Base-by-base conservation (phyloP, 192 early-diverging fungal genomes). In the Linnemannia schmuckeri region DNA sequence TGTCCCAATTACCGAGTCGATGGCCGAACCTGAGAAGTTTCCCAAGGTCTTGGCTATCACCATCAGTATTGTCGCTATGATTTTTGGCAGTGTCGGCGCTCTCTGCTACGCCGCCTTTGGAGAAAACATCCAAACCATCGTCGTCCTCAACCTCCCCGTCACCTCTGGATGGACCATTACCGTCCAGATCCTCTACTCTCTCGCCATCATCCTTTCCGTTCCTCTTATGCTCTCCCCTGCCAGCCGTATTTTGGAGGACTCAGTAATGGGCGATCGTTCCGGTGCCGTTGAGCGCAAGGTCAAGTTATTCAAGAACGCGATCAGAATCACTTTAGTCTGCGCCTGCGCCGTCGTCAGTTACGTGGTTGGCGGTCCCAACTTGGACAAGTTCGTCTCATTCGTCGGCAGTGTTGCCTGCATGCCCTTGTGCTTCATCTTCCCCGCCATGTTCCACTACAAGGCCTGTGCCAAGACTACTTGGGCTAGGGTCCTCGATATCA, bases 361-460 rank as follows among this genome's bases (percentile, higher is more conserved):
- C 76, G 90, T 90, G 22, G 96, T 96, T 15, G 82, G 82, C 20
- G 77, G 92, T 70, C 83, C 89, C 46, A 92, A 96, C 81, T 90
- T 98, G n/a, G 96, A 98, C 86, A 95, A 96, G 82, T 95, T 97
- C 88, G 96, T 98, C 38, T 93, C 94, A 22, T 91, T 98, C 37
- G 93, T 98, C 46, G 96, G 97, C 4, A 94, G 93, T 74, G 91
- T 96, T 63, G 94, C 95, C 1, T 95, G 92, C 71, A 90, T 92
- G 52, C 94, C 94, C 37, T 85, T 95, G 72, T 93, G 93, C 77
- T 97, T 97, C 72, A 93, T 97, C 71, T 98, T 97, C 90, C 97
- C 97, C 17, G 90, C 94, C 61, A 87, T 97, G 82, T 96, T 98
- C 89, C 96, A 98, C 87, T 92, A 91, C 81, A 89, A 90, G 77